Evolutionary conservation across 306 rosid species (phyloP), one percentile per base, ranked within the genome.

Genomic region (Ziziphus jujuba): DNA sequence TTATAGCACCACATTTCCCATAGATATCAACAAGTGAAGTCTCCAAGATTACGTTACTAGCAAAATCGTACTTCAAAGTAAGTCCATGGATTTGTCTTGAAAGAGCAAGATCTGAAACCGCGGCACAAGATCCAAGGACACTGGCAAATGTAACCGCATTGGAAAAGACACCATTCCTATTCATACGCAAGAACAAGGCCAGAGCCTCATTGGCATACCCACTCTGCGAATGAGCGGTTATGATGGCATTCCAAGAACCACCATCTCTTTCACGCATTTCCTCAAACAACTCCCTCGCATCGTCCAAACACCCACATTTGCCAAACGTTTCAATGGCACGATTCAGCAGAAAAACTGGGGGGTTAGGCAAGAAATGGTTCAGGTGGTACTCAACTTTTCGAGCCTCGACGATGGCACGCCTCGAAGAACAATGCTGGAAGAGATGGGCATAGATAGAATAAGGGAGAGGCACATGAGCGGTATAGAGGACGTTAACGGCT

Each of bases 181-280:
- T 75, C 91, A 87, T 87, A 7, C 28, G 25, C 28, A 48, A 12
- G 23, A 87, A 87, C 65, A 78, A 57, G 5, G 59, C 33, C 51
- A 87, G 9, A 0, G 80, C 87, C 34, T 85, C 76, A 2, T 59
- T 43, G 0, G 83, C 79, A 68, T 36, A 56, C 33, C 81, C 74
- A 50, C 61, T 58, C 34, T 55, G 87, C 0, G 84, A 55, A 70
- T 69, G 83, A 3, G 87, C 96, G 0, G 79, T 79, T 48, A 89
- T 75, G 65, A 89, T 62, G 2, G 89, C 82, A 65, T 89, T 89
- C 93, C 89, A 89, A 2, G 96, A 75, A 1, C 89, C 96, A 0
- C 88, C 91, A 38, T 89, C 89, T 79, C 82, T 68, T 0, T 66
- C 71, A 36, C 87, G 91, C 96, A 89, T 89, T 87, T 89, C 89